Conservation (phyloP, 208 protist genomes). For the Trypanosomatidae sp. region DNA sequence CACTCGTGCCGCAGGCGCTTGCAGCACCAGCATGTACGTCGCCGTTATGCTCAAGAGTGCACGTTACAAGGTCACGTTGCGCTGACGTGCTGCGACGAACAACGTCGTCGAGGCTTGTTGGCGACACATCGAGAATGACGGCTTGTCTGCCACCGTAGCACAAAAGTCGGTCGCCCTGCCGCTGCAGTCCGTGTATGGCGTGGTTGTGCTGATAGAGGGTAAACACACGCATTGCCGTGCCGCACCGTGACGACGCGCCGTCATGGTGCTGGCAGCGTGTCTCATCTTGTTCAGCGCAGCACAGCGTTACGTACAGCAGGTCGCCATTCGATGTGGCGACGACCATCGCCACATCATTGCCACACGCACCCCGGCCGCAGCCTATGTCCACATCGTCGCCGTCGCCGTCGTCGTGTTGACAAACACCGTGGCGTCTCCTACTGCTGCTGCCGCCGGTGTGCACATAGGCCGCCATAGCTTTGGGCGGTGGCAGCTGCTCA, state of each 20-base stretch:
- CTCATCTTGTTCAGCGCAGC: neutral
- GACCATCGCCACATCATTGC: neutral
- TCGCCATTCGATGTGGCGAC: neutral
- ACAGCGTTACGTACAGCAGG: neutral
- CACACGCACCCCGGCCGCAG: neutral
- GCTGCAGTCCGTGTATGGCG: conserved; percentile 27
- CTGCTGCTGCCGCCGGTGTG: no score
- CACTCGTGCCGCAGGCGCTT: conserved; percentile 56
- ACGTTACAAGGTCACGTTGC: conserved; percentile 6
- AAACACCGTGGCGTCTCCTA: no score
- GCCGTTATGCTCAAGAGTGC: conserved; percentile 36
- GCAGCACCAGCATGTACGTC: conserved; percentile 63
- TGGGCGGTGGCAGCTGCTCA: no score
- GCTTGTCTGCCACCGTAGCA: conserved; percentile 55
- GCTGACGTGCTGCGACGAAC: conserved; percentile 1
- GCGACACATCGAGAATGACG: conserved; percentile 39
- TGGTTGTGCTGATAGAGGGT: conserved; percentile 30
- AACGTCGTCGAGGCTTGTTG: no score
- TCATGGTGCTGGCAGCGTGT: no score
- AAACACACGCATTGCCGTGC: conserved; percentile 3
- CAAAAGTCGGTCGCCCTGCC: conserved; percentile 30
- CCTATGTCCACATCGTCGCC: neutral
- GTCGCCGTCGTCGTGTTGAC: no score
- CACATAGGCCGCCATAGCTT: no score
- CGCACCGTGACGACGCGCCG: conserved; percentile 2